Evolutionary conservation across 768 basidiomycete species (phyloP), one percentile per base, ranked within the genome.

Genomic region (Serendipita sp.): DNA sequence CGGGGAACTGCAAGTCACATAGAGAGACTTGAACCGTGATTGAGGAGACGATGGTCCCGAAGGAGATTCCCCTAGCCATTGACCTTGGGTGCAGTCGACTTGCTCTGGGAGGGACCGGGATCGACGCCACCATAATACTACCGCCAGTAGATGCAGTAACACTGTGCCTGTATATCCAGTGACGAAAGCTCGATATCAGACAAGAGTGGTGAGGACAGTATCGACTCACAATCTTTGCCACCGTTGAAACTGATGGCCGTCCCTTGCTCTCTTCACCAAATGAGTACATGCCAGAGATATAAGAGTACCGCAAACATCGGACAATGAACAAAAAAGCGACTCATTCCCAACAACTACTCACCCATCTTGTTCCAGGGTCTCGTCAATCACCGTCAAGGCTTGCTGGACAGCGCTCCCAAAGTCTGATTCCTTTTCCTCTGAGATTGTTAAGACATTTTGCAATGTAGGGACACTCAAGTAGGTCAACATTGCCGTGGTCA

Each of bases 181-280:
- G 33, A 28, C 58, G 34, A 14, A 28, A 38, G 45, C 9, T 38
- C 38, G 11, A 42, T 24, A 13, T 31, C 41, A n/a, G 61, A 31
- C 50, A 63, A 60, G 34, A 63, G 56, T 44, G 38, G 28, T 14
- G 5, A 38, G 7, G 38, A 38, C 38, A 38, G 4, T 24, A n/a
- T 14, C 28, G 14, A 77, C 84, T 68, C 69, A 95, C 96, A 99
- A 70, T 99, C 96, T 72, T 99, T 99, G 61, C 96, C 96, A 9
- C 96, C 96, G 67, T 98, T 99, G 76, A 97, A 99, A 73, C 93
- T 96, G 64, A 99, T 78, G 2, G 93, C 86, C 3, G 93, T 75
- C 62, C 78, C 76, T 38, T 85, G 81, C 69, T 80, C 78, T 58
- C 90, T 89, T 53, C 33, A 42, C 3, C 20, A 24, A 38, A 38